Percentiles rank a stretch among this genome's conserved stretches.
These are phyloP conservation scores for Claviceps africana DNA, from an alignment of 2,329 filamentous ascomycete species.

Conservation along the genomic window DNA sequence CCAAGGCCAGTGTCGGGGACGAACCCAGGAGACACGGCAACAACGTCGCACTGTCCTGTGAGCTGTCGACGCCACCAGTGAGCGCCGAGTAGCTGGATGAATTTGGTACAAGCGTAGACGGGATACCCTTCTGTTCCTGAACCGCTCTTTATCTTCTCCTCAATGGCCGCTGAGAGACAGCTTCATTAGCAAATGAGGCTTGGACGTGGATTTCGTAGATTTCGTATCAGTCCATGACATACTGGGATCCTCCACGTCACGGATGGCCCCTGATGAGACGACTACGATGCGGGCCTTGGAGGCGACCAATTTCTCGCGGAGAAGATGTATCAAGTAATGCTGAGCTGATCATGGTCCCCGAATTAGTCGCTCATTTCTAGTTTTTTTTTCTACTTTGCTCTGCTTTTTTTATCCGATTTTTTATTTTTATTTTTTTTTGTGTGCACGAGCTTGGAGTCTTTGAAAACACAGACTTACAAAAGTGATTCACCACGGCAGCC, in stretches of 20 bases:
- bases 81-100: slow-evolving; percentile 34
- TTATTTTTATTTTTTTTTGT: too few species aligned
- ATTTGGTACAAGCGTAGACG: slow-evolving; percentile 33
- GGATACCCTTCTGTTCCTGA: slow-evolving; percentile 17
- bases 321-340: slow-evolving; percentile 36
- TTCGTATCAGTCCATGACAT: slow-evolving; percentile 4
- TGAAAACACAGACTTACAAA: slow-evolving; percentile 33
- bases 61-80: slow-evolving; percentile 44
- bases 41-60: slow-evolving; percentile 26
- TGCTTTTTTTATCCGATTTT: too few species aligned
- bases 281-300: slow-evolving; percentile 34
- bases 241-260: slow-evolving; percentile 25
- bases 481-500: slow-evolving; percentile 35
- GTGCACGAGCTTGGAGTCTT: too few species aligned
- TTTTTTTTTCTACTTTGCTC: background rate
- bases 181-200: slow-evolving; percentile 1
- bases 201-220: too few species aligned
- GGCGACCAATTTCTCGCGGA: slow-evolving; percentile 31
- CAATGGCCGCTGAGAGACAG: slow-evolving; percentile 18
- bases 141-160: slow-evolving; percentile 24
- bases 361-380: background rate
- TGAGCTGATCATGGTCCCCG: slow-evolving; percentile 25
- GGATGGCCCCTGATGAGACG: slow-evolving; percentile 36
- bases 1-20: slow-evolving; percentile 33
- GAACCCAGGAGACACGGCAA: slow-evolving; percentile 40